phyloP scores from a whole-genome alignment of 2,329 filamentous ascomycete genomes.

The Blumeria graminis region DNA sequence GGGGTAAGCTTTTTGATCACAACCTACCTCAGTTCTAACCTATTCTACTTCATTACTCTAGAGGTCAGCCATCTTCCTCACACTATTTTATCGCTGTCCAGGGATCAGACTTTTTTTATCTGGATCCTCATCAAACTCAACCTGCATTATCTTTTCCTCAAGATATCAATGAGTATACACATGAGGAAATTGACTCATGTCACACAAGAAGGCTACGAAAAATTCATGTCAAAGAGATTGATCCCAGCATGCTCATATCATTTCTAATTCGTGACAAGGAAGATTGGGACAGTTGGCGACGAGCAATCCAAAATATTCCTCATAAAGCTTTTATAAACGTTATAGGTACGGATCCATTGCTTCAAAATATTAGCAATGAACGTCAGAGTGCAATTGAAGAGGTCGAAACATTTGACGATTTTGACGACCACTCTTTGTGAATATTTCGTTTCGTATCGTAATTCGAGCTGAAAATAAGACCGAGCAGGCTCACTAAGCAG shows the following conservation, averaged over 20 bases:
- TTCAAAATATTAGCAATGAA: slow-evolving; percentile 27
- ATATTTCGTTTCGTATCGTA: not conserved
- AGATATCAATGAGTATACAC: slow-evolving; percentile 31
- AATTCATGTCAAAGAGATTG: slow-evolving; percentile 76
- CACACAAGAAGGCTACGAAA: slow-evolving; percentile 69
- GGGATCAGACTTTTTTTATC: slow-evolving; percentile 68
- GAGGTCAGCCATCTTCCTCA: slow-evolving; percentile 64
- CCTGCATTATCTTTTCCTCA: slow-evolving; percentile 43
- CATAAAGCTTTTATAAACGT: slow-evolving; percentile 76
- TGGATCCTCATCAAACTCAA: slow-evolving; percentile 78
- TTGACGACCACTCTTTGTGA: slow-evolving; percentile 19
- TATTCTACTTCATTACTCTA: slow-evolving; percentile 16
- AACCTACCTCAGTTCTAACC: slow-evolving; percentile 1
- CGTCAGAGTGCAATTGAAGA: slow-evolving; percentile 58
- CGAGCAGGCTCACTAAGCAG: too few relatives aligned
- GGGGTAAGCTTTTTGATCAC: slow-evolving; percentile 30
- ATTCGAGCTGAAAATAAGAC: too few relatives aligned
- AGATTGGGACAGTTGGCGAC: slow-evolving; percentile 69
- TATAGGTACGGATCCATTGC: slow-evolving; percentile 40
- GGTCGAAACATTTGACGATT: slow-evolving; percentile 70
- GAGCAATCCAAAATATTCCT: slow-evolving; percentile 46
- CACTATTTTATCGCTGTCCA: slow-evolving; percentile 53
- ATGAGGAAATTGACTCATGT: slow-evolving; percentile 56
- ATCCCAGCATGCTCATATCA: slow-evolving; percentile 91
- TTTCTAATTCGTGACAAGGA: slow-evolving; percentile 64